phyloP scores from a whole-genome alignment of 768 basidiomycete species.

The Pholiota microspora region DNA sequence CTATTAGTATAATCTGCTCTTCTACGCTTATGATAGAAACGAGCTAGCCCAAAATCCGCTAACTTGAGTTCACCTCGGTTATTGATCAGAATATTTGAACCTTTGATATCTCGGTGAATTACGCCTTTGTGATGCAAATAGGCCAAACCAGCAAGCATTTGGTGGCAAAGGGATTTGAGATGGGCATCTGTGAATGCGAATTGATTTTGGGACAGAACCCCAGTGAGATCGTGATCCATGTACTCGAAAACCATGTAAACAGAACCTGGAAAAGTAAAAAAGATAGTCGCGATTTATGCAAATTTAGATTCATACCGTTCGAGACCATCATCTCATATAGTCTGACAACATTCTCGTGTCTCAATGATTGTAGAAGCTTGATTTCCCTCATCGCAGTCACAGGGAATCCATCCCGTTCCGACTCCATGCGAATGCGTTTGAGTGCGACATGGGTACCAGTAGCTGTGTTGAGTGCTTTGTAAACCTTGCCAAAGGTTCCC shows the following conservation, averaged over 20 bases:
- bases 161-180: slow-evolving; percentile 91
- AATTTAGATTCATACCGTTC: slow-evolving; percentile 57
- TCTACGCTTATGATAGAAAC: slow-evolving; percentile 91
- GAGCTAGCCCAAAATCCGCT: slow-evolving; percentile 94
- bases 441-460: slow-evolving; percentile 82
- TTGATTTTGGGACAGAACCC: slow-evolving; percentile 87
- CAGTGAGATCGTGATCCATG: slow-evolving; percentile 98
- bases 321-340: slow-evolving; percentile 99
- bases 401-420: slow-evolving; percentile 96
- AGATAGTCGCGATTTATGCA: neutral
- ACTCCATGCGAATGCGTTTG: slow-evolving; percentile 97
- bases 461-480: slow-evolving; percentile 86
- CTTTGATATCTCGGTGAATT: slow-evolving; percentile 98
- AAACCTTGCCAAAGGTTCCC: slow-evolving; percentile 97
- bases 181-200: slow-evolving; percentile 84
- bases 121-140: slow-evolving; percentile 96
- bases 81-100: slow-evolving; percentile 95
- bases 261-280: slow-evolving; percentile 52
- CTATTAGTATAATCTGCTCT: slow-evolving; percentile 97
- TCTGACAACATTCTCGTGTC: slow-evolving; percentile 86
- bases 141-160: slow-evolving; percentile 93
- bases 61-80: slow-evolving; percentile 92
- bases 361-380: slow-evolving; percentile 89
- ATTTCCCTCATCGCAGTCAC: slow-evolving; percentile 99
- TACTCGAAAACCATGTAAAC: slow-evolving; percentile 99